These are phyloP conservation scores for Umbelopsis sp. DNA, from an alignment of 371 early-diverging fungal genomes.

Conservation along the genomic window DNA sequence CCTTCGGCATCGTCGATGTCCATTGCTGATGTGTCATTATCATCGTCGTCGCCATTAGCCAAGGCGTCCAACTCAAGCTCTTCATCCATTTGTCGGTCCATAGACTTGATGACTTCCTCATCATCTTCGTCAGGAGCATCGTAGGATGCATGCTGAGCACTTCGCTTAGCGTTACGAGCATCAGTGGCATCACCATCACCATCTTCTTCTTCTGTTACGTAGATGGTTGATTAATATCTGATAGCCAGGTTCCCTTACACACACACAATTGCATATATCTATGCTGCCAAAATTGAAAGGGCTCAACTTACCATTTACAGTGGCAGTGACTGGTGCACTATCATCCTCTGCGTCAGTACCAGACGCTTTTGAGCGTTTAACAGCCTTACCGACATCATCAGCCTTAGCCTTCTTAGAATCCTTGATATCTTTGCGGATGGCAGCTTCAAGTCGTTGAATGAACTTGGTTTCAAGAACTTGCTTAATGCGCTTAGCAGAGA, in stretches of 20 bases:
- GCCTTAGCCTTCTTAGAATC: slow-evolving; percentile 55
- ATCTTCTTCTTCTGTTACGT: slow-evolving; percentile 49
- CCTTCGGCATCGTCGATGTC: slow-evolving; percentile 51
- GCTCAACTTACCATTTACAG: slow-evolving; percentile 30
- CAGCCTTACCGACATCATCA: slow-evolving; percentile 46
- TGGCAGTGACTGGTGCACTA: slow-evolving; percentile 45
- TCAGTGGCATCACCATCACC: slow-evolving; percentile 79
- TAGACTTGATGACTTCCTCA: slow-evolving; percentile 57
- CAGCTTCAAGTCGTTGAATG: slow-evolving; percentile 73
- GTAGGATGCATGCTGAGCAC: slow-evolving; percentile 73
- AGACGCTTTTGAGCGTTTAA: slow-evolving; percentile 29
- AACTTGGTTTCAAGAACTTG: slow-evolving; percentile 74
- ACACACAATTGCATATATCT: too few species aligned
- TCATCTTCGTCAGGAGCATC: slow-evolving; percentile 82
- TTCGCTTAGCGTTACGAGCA: slow-evolving; percentile 55
- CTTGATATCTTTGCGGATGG: slow-evolving; percentile 59
- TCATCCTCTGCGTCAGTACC: slow-evolving; percentile 57
- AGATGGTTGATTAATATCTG: background rate
- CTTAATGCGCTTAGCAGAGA: slow-evolving; percentile 71
- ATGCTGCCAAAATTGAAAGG: too few species aligned
- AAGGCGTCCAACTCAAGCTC: slow-evolving; percentile 60
- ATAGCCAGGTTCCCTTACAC: background rate
- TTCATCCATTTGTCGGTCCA: slow-evolving; percentile 52
- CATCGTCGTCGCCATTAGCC: slow-evolving; percentile 54
- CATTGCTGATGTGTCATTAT: slow-evolving; percentile 54